phyloP scores from a whole-genome alignment of 495 filamentous ascomycete species.

The Penicillium canariense region DNA sequence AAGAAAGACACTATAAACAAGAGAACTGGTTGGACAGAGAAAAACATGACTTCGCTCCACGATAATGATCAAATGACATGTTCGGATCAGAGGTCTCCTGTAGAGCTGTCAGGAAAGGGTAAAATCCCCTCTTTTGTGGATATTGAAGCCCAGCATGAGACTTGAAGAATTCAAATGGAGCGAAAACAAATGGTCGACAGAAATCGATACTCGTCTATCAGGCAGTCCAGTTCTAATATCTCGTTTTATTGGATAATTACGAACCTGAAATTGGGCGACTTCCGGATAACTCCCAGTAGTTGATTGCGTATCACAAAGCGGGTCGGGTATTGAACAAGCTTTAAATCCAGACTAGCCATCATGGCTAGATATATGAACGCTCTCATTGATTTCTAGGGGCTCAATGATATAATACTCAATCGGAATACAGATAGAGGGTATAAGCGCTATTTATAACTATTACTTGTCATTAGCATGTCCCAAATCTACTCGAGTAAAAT shows the following conservation, averaged over 20 bases:
- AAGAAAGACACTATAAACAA: neutral
- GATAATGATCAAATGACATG: too few relatives aligned
- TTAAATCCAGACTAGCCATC: constrained; percentile 6
- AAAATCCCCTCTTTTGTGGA: too few relatives aligned
- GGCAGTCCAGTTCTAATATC: neutral
- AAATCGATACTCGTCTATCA: neutral
- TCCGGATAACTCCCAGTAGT: constrained; percentile 21
- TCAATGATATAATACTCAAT: neutral
- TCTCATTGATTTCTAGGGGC: neutral
- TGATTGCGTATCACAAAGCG: constrained; percentile 13
- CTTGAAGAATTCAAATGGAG: neutral
- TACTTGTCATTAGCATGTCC: too few relatives aligned
- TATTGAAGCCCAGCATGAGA: too few relatives aligned
- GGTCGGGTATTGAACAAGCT: neutral
- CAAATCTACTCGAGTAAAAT: too few relatives aligned
- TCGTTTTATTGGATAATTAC: neutral
- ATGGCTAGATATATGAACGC: neutral
- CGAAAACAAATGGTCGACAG: neutral
- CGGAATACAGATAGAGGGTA: neutral
- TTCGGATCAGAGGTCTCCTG: too few relatives aligned
- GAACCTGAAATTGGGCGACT: neutral
- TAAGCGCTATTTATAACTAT: too few relatives aligned
- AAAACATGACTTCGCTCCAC: constrained; percentile 6
- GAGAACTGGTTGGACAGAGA: neutral
- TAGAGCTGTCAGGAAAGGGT: too few relatives aligned